Evolutionary conservation across 75 land plant genomes (phyloP).

Genomic region (Larix kaempferi): DNA sequence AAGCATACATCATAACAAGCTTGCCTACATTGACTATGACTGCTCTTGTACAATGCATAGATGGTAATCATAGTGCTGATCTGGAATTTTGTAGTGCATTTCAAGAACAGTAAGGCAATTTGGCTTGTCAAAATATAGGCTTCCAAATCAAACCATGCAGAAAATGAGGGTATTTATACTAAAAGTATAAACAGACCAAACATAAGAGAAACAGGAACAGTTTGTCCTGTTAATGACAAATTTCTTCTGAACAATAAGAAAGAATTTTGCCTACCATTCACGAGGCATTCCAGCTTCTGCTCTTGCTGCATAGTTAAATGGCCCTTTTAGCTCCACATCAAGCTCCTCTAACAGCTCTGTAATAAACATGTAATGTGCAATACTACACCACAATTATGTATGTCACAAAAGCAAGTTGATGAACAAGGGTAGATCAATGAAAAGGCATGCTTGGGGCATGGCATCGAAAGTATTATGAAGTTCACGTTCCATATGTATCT

Average conservation of each 20-base stretch:
- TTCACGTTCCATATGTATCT: not conserved
- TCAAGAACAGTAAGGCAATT: not conserved
- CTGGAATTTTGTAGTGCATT: not conserved
- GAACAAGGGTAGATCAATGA: not conserved
- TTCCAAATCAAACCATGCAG: not conserved
- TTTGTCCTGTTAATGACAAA: not conserved
- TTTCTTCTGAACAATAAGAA: not conserved
- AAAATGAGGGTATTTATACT: not conserved
- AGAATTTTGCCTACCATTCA: slow-evolving; percentile 45
- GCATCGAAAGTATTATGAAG: not conserved
- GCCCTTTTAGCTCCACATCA: slow-evolving; percentile 81
- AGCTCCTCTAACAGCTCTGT: slow-evolving; percentile 63
- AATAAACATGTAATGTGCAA: not conserved
- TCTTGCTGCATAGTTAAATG: slow-evolving; percentile 84
- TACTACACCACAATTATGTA: not conserved
- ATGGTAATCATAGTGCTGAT: not conserved
- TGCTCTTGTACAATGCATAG: not conserved
- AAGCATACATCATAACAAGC: not conserved
- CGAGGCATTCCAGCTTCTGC: slow-evolving; percentile 83
- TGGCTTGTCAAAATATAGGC: not conserved
- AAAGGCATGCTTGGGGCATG: not conserved
- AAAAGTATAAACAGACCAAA: not conserved
- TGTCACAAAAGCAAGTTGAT: not conserved
- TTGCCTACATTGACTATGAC: not conserved
- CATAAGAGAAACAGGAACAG: not conserved